Conservation (phyloP, 73 alveolate species). For the Paramecium octaurelia region DNA sequence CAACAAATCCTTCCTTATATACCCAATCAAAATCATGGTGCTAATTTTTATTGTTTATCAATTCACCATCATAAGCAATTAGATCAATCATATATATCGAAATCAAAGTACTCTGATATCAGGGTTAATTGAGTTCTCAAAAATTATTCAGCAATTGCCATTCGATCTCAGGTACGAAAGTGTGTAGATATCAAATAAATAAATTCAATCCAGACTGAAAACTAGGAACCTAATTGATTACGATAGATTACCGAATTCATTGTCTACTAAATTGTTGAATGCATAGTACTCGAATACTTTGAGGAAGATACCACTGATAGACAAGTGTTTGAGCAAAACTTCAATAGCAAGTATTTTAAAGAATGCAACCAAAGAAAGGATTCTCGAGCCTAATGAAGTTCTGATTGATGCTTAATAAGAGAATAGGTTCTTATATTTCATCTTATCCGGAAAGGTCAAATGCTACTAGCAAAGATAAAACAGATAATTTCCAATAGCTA, state of each 20-base stretch:
- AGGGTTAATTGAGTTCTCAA: not conserved
- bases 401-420: not conserved
- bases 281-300: not conserved
- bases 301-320: not conserved
- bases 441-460: not conserved
- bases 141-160: not conserved
- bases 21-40: not conserved
- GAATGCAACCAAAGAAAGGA: not conserved
- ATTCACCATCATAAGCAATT: not conserved
- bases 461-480: not conserved
- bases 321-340: not conserved
- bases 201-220: not conserved
- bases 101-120: not conserved
- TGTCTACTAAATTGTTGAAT: not conserved
- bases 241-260: not conserved
- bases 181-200: not conserved
- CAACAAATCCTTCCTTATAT: not conserved
- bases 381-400: not conserved
- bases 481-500: not conserved
- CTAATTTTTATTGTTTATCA: not conserved
- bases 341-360: not conserved
- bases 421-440: not conserved
- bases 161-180: not conserved
- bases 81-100: not conserved
- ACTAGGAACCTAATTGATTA: not conserved